Conservation (phyloP, 208 protist genomes). For the Blastocrithidia nonstop region DNA sequence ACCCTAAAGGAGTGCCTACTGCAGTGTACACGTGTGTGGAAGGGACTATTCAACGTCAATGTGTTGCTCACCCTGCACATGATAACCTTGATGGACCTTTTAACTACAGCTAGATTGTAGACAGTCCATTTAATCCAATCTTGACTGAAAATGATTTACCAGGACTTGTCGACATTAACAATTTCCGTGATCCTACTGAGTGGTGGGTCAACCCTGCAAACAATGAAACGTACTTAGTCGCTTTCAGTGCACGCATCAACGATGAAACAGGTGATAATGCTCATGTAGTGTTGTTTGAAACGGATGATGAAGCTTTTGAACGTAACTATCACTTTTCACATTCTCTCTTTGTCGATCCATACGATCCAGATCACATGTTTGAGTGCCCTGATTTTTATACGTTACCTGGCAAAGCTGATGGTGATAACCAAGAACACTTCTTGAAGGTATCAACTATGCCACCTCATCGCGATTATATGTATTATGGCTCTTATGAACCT, state of each 20-base stretch:
- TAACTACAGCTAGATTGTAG: slow-evolving; percentile 12
- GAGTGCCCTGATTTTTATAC: slow-evolving; percentile 40
- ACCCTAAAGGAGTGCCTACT: slow-evolving; percentile 15
- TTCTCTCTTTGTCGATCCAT: slow-evolving; percentile 18
- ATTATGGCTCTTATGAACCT: slow-evolving; percentile 15
- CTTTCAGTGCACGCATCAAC: slow-evolving; percentile 20
- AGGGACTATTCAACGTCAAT: slow-evolving; percentile 27
- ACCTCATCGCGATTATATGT: slow-evolving; percentile 20
- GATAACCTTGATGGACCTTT: slow-evolving; percentile 11
- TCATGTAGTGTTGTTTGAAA: slow-evolving; percentile 23
- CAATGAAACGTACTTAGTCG: slow-evolving; percentile 19
- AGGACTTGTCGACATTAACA: slow-evolving; percentile 11
- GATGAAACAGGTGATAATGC: slow-evolving; percentile 17
- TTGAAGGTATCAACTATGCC: slow-evolving; percentile 28
- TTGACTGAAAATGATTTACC: slow-evolving; percentile 18
- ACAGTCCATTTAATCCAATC: slow-evolving; percentile 19
- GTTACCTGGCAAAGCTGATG: slow-evolving; percentile 4
- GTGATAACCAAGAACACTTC: slow-evolving; percentile 10
- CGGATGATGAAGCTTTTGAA: slow-evolving; percentile 20
- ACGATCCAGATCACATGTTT: slow-evolving; percentile 17
- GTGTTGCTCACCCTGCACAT: slow-evolving; percentile 12
- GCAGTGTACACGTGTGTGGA: slow-evolving; percentile 27
- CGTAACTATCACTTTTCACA: slow-evolving; percentile 28
- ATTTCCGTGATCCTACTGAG: slow-evolving; percentile 39
- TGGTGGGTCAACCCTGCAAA: slow-evolving; percentile 24